phyloP scores from a whole-genome alignment of 345 rosid species.

The Aquilaria yunnanensis region DNA sequence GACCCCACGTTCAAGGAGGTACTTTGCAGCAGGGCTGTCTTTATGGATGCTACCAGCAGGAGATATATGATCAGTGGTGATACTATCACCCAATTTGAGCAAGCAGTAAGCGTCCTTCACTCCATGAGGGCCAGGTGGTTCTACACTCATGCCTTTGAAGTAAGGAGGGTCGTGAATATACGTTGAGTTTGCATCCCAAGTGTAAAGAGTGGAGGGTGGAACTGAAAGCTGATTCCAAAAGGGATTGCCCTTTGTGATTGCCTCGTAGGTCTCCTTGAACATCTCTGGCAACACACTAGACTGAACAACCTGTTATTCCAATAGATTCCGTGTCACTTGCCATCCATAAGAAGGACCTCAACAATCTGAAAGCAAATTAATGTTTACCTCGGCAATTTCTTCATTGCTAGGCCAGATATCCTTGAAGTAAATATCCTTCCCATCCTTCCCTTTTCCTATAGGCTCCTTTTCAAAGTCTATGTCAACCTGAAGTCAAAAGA shows the following conservation, averaged over 20 bases:
- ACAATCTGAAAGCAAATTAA: too few relatives aligned
- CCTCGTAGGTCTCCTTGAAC: slow-evolving; percentile 70
- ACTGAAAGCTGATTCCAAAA: slow-evolving; percentile 71
- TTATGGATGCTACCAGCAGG: slow-evolving; percentile 86
- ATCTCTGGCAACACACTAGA: slow-evolving; percentile 63
- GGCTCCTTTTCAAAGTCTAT: slow-evolving; percentile 85
- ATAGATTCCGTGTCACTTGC: background rate
- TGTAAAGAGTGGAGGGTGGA: slow-evolving; percentile 42
- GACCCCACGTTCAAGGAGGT: slow-evolving; percentile 62
- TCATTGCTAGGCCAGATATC: slow-evolving; percentile 82
- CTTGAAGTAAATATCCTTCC: slow-evolving; percentile 50
- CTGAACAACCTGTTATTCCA: slow-evolving; percentile 54
- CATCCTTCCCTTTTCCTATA: slow-evolving; percentile 61
- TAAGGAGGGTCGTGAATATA: slow-evolving; percentile 87
- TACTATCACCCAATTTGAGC: slow-evolving; percentile 71
- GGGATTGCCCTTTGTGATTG: slow-evolving; percentile 70
- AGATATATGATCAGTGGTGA: slow-evolving; percentile 87
- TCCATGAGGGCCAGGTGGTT: slow-evolving; percentile 68
- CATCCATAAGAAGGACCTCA: background rate
- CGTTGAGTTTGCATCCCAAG: slow-evolving; percentile 78
- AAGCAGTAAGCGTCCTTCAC: slow-evolving; percentile 87
- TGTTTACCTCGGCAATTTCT: slow-evolving; percentile 62
- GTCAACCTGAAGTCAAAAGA: slow-evolving; percentile 45
- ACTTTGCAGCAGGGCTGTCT: slow-evolving; percentile 76
- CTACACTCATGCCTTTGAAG: slow-evolving; percentile 63